Evolutionary conservation across 2,329 filamentous ascomycete genomes (phyloP), one percentile per base, ranked within the genome.

Genomic region (Hypoxylon sp.): DNA sequence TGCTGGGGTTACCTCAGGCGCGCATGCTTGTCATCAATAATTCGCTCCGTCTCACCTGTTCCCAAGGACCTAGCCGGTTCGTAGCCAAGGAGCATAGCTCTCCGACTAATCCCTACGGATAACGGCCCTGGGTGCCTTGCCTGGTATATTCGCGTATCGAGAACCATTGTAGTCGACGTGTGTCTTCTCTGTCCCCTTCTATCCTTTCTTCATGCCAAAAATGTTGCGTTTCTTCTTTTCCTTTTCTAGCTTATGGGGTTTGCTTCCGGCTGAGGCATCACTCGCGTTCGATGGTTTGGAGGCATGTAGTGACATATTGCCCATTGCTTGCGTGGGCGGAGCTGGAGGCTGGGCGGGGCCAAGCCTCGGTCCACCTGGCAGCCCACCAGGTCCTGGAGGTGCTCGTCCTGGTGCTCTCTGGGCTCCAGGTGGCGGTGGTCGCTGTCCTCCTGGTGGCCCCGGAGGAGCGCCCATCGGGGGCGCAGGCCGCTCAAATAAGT

Each of bases 401-500:
- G 61, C 76, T 65, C 71, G 78, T 66, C 61, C 74, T 32, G 73
- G 74, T 19, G 72, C 73, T 32, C 73, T 73, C 37, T 72, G 71
- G 25, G 71, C 75, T 41, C 73, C 74, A 55, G 25, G 25, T 27
- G 63, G 77, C 45, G 67, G 71, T 46, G 67, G 71, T 53, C 65
- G 69, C 23, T 74, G 72, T 37, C 67, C 74, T 32, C 71, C 74
- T 14, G 71, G 66, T 41, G 66, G 69, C 19, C 63, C 67, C 11
- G 74, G 74, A 19, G 74, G 68, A 60, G 77, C 61, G 41, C 72
- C 65, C 56, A 79, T 80, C 14, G 83, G 83, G 5, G 83, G 84
- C 8, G 82, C 80, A 39, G 88, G 82, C 3, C 89, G 87, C 78
- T 97, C 93, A 71, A 96, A 96, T 8, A 99, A 81, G 80, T 97